Conservation (phyloP, 2,329 filamentous ascomycete genomes). For the Ambrosiella beaveri region DNA sequence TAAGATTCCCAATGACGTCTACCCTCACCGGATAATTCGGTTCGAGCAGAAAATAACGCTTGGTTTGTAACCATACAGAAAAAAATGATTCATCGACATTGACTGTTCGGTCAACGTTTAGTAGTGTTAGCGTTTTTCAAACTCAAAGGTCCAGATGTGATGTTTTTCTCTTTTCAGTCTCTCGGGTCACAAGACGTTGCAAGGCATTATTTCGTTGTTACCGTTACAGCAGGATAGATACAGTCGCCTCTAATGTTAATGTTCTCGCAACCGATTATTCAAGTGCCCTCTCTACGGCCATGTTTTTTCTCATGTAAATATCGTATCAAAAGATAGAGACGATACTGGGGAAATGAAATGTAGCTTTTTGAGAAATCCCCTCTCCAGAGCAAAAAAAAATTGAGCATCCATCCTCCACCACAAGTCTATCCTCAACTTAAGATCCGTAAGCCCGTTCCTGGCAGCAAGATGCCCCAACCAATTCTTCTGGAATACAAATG, state of each 20-base stretch:
- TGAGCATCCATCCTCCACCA: no score
- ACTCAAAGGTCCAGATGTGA: no score
- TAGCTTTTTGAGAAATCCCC: neutral
- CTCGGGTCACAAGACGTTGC: neutral
- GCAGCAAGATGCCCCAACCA: neutral
- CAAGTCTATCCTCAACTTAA: no score
- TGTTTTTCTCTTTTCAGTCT: no score
- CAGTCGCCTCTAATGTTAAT: neutral
- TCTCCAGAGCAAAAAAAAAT: neutral
- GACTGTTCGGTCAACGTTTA: no score
- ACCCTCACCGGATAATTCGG: no score
- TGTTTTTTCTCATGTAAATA: neutral
- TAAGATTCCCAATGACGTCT: no score
- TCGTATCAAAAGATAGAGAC: neutral
- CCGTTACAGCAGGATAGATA: neutral
- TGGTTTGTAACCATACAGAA: no score
- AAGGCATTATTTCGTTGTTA: neutral
- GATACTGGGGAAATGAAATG: neutral
- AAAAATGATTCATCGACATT: no score
- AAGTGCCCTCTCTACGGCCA: neutral
- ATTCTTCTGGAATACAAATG: neutral
- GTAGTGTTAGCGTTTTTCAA: no score
- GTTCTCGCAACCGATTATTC: neutral
- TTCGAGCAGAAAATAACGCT: no score
- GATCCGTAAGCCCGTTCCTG: neutral